Evolutionary conservation across 2,329 filamentous ascomycete species (phyloP).

Genomic region (Triangularia verruculosa): DNA sequence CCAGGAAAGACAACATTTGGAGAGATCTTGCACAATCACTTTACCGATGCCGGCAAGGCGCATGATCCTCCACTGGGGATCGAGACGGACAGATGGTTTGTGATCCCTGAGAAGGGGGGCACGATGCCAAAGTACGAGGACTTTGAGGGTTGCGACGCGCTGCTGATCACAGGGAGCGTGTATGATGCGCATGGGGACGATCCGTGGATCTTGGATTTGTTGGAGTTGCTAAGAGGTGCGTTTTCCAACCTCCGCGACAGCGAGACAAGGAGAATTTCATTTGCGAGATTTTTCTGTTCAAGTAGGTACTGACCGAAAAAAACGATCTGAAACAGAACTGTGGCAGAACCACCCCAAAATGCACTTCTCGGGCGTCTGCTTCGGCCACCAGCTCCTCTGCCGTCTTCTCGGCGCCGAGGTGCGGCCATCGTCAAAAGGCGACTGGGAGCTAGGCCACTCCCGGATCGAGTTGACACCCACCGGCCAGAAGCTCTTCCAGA

Average conservation of each 20-base stretch:
- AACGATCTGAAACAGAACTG: no score
- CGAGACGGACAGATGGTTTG: conserved; percentile 53
- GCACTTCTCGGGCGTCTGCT: conserved; percentile 69
- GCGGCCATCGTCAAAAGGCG: conserved; percentile 57
- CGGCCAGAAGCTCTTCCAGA: conserved; percentile 67
- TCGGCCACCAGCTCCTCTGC: conserved; percentile 75
- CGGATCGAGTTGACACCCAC: conserved; percentile 60
- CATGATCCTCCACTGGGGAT: conserved; percentile 54
- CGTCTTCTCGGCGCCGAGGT: conserved; percentile 66
- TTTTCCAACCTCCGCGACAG: not conserved
- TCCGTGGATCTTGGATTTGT: conserved; percentile 70
- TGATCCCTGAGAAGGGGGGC: conserved; percentile 49
- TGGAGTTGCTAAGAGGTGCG: conserved; percentile 51
- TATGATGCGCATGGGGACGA: conserved; percentile 68
- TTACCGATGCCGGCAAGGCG: conserved; percentile 47
- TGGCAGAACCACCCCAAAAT: conserved; percentile 50
- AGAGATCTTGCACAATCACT: conserved; percentile 50
- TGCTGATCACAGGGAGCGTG: conserved; percentile 70
- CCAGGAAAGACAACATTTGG: conserved; percentile 48
- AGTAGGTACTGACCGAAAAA: no score
- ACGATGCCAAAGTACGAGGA: conserved; percentile 46
- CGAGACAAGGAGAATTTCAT: no score
- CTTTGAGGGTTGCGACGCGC: conserved; percentile 63
- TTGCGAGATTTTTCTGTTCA: no score
- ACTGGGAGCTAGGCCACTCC: conserved; percentile 72